Conservation (phyloP, 1,139 yeast species). For the Candida sp. region DNA sequence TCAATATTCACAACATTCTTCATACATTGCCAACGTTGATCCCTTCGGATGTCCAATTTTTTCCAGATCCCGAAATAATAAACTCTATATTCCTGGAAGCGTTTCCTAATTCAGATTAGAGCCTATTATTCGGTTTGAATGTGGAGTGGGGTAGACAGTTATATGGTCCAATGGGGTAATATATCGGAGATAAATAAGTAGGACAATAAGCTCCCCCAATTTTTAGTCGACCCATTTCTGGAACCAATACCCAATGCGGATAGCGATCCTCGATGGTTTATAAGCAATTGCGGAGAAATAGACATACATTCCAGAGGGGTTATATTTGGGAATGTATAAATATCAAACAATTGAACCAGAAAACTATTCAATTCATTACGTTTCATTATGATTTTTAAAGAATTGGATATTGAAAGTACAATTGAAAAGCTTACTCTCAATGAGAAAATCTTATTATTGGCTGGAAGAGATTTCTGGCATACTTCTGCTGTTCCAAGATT, state of each 20-base stretch:
- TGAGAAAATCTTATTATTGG: conserved; percentile 42
- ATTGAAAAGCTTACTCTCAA: conserved; percentile 34
- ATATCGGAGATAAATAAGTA: too few relatives aligned
- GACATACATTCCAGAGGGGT: neutral
- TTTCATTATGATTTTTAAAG: neutral
- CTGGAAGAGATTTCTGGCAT: conserved; percentile 53
- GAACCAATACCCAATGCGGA: neutral
- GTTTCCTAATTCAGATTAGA: too few relatives aligned
- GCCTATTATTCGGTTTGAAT: too few relatives aligned
- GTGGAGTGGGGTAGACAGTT: too few relatives aligned
- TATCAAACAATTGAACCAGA: neutral
- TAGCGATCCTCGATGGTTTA: neutral
- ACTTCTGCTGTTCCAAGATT: conserved; percentile 43
- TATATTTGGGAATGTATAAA: neutral
- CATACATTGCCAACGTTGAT: too few relatives aligned
- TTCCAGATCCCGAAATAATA: too few relatives aligned
- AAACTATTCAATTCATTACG: neutral
- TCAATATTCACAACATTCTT: too few relatives aligned
- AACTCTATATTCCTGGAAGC: too few relatives aligned
- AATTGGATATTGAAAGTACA: conserved; percentile 39
- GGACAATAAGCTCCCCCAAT: neutral
- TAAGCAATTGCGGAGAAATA: neutral
- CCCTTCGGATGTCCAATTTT: too few relatives aligned
- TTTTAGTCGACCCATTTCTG: too few relatives aligned
- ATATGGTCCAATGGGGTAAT: too few relatives aligned